A percentile compares a stretch with the other conserved stretches of the same genome.
These are phyloP conservation scores for Saccharomycopsis crataegensis DNA, from an alignment of 1,139 yeast genomes.

Conservation along the genomic window DNA sequence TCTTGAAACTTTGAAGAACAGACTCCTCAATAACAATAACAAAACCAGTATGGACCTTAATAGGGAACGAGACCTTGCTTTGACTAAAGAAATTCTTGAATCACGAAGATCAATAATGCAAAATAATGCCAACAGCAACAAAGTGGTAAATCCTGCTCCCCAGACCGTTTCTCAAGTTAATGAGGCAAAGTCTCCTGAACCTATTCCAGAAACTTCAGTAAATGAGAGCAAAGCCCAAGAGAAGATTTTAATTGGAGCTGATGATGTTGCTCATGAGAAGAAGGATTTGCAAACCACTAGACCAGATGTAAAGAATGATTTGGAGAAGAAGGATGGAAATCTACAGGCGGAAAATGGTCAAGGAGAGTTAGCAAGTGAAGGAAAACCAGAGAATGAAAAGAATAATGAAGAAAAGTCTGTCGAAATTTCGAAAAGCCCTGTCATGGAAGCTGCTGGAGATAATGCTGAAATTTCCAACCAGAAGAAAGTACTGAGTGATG, in stretches of 20 bases:
- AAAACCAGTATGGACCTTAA: neutral
- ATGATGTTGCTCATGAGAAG: neutral
- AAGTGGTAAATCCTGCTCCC: no score
- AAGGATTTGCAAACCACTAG: neutral
- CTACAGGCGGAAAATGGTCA: no score
- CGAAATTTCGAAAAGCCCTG: no score
- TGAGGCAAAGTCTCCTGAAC: neutral
- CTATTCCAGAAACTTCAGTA: neutral
- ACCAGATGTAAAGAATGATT: constrained; percentile 13
- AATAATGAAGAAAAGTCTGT: no score
- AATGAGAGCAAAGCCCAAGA: neutral
- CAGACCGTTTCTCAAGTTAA: neutral
- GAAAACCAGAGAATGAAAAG: no score
- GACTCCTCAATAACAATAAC: neutral
- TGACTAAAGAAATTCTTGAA: no score
- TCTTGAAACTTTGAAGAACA: constrained; percentile 5
- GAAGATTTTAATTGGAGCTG: neutral
- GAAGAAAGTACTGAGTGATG: no score
- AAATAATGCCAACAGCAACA: no score
- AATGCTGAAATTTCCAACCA: no score
- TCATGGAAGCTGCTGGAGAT: no score
- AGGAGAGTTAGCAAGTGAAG: no score
- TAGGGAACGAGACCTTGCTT: neutral
- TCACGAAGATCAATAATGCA: no score
- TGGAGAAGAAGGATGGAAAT: constrained; percentile 7